These are phyloP conservation scores for Hamamelis virginiana DNA, from an alignment of 164 flowering plant genomes.

Conservation along the genomic window DNA sequence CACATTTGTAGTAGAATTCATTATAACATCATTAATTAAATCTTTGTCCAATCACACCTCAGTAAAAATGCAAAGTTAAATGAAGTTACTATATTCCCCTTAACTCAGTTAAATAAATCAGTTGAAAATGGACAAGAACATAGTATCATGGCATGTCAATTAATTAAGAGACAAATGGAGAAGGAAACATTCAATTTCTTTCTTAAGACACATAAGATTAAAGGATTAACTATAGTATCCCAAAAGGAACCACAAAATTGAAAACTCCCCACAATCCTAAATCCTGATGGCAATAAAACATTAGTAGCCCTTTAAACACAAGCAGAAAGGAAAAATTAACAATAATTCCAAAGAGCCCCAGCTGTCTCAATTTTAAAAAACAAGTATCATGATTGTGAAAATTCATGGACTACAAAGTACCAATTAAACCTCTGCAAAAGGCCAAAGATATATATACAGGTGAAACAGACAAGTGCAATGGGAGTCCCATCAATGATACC, in stretches of 20 bases:
- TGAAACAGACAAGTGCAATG: constrained; percentile 40
- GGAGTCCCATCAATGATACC: constrained; percentile 26
- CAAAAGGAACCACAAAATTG: constrained; percentile 20
- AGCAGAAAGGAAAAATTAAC: constrained; percentile 21
- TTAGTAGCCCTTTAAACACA: constrained; percentile 19
- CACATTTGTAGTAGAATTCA: neutral
- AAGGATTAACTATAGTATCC: constrained; percentile 9
- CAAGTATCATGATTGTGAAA: constrained; percentile 34
- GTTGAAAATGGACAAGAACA: neutral
- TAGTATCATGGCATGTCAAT: neutral
- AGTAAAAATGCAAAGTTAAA: neutral
- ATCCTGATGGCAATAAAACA: constrained; percentile 19
- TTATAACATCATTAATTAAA: neutral
- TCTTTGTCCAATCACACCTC: neutral
- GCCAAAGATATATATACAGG: constrained; percentile 51
- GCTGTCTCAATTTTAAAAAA: constrained; percentile 31
- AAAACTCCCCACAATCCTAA: constrained; percentile 27
- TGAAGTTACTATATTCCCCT: constrained; percentile 3
- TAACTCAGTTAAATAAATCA: neutral
- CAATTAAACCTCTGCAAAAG: constrained; percentile 33
- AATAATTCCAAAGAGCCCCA: constrained; percentile 25
- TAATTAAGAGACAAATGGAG: neutral
- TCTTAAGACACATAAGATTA: constrained; percentile 5
- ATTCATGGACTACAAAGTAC: constrained; percentile 28
- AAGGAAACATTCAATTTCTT: constrained; percentile 11